Evolutionary conservation across 2,329 filamentous ascomycete species (phyloP), one percentile per base, ranked within the genome.

Genomic region (Aspergillus sp.): DNA sequence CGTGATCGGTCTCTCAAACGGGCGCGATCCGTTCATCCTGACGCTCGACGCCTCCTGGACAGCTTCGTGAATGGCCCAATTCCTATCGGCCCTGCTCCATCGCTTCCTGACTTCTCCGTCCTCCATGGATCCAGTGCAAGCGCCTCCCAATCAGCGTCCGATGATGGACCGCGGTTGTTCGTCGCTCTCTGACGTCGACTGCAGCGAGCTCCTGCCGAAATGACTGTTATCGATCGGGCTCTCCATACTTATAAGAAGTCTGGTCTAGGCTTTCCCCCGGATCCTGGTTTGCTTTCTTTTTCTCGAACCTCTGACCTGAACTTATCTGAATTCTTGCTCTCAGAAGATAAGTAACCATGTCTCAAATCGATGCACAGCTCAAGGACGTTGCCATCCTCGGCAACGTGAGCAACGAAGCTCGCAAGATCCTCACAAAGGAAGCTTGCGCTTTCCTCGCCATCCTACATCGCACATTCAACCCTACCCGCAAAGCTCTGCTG

Each of bases 381-480:
- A 89, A 93, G 79, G 93, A 93, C 80, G 93, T 97, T 74, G 87
- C 89, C 80, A 87, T 98, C 84, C 89, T 92, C 72, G 94, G 92
- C 74, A 80, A 86, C 65, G 82, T 98, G 75, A 88, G 88, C 73
- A 88, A 94, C 62, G 83, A 89, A 70, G 90, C 93, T 78, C 88
- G 88, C 82, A 94, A 96, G 85, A 96, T 99, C 77, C 87, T 98
- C 68, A 97, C 89, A 66, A 94, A 93, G 71, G 87, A 96, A 68
- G 94, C 94, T 59, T 89, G 92, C 67, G 91, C 92, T 66, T 99
- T 98, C 84, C 87, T 99, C 64, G 91, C 94, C 43, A 89, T 97
- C 67, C 87, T 99, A 73, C 95, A 99, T 83, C 90, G 94, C 76
- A 92, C 93, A 67, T 98, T 98, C 86, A 96, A 98, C 79, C 82